phyloP scores from a whole-genome alignment of 2,329 filamentous ascomycete species.

The Akanthomyces uredinophilus region DNA sequence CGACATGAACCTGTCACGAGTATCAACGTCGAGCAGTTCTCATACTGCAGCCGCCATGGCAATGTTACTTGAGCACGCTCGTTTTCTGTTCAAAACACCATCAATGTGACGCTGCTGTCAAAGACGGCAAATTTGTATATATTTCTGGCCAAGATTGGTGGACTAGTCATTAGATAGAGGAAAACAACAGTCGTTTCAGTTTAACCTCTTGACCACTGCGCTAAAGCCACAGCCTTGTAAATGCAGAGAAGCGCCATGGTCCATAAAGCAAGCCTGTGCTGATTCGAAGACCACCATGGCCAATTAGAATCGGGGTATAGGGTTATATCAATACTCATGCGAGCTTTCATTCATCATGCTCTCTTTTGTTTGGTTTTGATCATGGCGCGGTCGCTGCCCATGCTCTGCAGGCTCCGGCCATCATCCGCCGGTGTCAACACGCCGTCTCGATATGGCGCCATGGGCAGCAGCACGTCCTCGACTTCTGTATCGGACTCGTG shows the following conservation, averaged over 20 bases:
- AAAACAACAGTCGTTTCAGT: background rate
- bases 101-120: too few relatives aligned
- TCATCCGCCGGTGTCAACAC: slow-evolving; percentile 6
- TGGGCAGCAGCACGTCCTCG: background rate
- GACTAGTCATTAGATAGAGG: background rate
- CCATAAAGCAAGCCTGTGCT: background rate
- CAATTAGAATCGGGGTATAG: background rate
- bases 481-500: slow-evolving; percentile 7
- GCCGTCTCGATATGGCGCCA: background rate
- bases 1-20: too few relatives aligned
- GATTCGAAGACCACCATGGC: background rate
- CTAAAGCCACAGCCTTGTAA: background rate
- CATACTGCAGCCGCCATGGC: too few relatives aligned
- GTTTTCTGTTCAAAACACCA: too few relatives aligned
- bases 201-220: background rate
- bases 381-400: slow-evolving; percentile 18
- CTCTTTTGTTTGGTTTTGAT: background rate
- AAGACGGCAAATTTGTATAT: background rate
- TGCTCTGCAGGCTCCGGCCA: slow-evolving; percentile 15
- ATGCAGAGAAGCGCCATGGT: background rate
- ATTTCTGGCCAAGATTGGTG: background rate
- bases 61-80: too few relatives aligned
- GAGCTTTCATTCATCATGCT: background rate
- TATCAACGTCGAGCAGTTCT: too few relatives aligned
- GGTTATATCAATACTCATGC: background rate